phyloP scores from a whole-genome alignment of 164 flowering plant species.

The Kalanchoe fedtschenkoi region DNA sequence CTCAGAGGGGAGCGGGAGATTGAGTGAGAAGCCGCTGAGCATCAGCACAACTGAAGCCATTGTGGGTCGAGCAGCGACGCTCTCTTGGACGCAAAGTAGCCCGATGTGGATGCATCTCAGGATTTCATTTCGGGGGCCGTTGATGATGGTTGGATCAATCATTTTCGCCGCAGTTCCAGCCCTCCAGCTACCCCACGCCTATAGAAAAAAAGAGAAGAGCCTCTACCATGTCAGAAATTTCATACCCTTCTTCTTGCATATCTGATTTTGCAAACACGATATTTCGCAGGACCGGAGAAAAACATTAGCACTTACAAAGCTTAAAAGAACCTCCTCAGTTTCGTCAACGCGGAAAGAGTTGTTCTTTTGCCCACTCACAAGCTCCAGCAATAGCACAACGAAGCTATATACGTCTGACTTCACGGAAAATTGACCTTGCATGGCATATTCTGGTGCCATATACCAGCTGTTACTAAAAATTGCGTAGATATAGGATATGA shows the following conservation, averaged over 20 bases:
- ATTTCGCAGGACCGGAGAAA: not conserved
- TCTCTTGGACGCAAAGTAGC: constrained; percentile 28
- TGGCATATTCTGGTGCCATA: constrained; percentile 3
- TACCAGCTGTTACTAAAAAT: not conserved
- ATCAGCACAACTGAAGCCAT: constrained; percentile 23
- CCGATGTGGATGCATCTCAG: constrained; percentile 28
- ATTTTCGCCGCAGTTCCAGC: constrained; percentile 14
- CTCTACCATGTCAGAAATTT: not conserved
- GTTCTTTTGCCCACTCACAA: constrained; percentile 4
- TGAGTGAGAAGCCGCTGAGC: constrained; percentile 18
- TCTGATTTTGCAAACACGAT: not conserved
- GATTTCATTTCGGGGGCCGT: constrained; percentile 11
- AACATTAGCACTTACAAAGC: constrained; percentile 1
- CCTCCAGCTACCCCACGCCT: constrained; percentile 29
- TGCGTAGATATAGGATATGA: not conserved
- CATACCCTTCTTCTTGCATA: not conserved
- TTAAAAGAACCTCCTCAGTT: not conserved
- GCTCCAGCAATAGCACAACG: not conserved
- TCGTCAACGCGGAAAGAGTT: not conserved
- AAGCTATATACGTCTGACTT: constrained; percentile 5
- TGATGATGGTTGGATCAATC: constrained; percentile 16
- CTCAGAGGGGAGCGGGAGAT: constrained; percentile 14
- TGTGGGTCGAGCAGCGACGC: constrained; percentile 20
- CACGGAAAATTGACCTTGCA: constrained; percentile 5
- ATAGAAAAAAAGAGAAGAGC: not conserved